phyloP scores from a whole-genome alignment of 352 stramenopile genomes.

The Phytopythium boreale region DNA sequence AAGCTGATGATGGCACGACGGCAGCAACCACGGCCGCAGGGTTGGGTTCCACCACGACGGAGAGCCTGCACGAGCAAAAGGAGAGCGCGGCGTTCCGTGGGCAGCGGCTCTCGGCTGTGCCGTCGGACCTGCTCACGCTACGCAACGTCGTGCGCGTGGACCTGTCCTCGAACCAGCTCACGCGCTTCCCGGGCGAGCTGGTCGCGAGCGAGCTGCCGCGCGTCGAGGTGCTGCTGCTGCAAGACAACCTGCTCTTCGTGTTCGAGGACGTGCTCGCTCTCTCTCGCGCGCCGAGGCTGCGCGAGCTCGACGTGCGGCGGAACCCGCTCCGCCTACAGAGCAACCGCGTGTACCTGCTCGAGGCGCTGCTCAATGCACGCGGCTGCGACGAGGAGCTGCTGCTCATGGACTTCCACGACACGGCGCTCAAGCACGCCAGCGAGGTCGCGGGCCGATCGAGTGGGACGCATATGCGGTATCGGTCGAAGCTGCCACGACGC shows the following conservation, averaged over 20 bases:
- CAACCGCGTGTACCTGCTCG: conserved; percentile 72
- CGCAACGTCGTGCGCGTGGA: conserved; percentile 52
- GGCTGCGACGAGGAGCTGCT: conserved; percentile 33
- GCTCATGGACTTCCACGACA: conserved; percentile 34
- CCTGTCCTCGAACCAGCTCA: conserved; percentile 57
- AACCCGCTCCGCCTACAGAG: conserved; percentile 62
- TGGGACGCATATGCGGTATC: conserved; percentile 25
- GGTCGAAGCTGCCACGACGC: conserved; percentile 38
- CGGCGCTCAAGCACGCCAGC: conserved; percentile 24
- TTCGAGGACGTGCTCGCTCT: conserved; percentile 67
- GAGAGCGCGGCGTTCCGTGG: conserved; percentile 35
- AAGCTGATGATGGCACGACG: neutral
- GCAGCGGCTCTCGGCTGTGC: conserved; percentile 31
- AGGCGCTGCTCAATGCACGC: conserved; percentile 34
- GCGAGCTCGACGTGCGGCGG: conserved; percentile 45
- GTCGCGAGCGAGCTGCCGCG: conserved; percentile 36
- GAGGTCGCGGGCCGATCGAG: neutral
- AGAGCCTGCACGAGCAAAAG: conserved; percentile 11
- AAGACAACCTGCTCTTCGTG: conserved; percentile 53
- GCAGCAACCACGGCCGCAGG: neutral
- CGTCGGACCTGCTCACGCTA: conserved; percentile 45
- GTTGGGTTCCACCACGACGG: neutral
- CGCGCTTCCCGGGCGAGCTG: conserved; percentile 47
- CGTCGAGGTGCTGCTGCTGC: conserved; percentile 50
- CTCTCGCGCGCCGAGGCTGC: conserved; percentile 33